Evolutionary conservation across 129 eudicot species (phyloP).

Genomic region (Flaveria brownii): DNA sequence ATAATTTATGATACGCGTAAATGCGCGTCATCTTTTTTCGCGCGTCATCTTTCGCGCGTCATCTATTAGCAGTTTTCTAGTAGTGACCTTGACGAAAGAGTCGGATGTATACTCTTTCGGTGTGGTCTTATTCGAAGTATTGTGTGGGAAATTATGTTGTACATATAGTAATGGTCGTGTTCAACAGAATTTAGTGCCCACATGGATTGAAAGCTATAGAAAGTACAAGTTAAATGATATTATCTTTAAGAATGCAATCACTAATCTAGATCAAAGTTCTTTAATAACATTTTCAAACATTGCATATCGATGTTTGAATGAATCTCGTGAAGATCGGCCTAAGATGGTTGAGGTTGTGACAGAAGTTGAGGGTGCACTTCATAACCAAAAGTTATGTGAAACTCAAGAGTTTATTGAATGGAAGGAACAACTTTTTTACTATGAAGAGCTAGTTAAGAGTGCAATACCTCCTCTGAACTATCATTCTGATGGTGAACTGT

Average conservation of each 20-base stretch:
- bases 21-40: no score
- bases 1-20: no score
- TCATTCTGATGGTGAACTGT: background rate
- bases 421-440: background rate
- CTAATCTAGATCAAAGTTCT: background rate
- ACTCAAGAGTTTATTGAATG: background rate
- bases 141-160: background rate
- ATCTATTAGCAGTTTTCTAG: no score
- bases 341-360: constrained; percentile 11
- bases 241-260: background rate
- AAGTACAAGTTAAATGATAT: background rate
- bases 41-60: no score
- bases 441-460: background rate
- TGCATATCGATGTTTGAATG: constrained; percentile 15
- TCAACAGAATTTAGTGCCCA: background rate
- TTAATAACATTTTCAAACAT: constrained; percentile 19
- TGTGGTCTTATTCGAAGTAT: background rate
- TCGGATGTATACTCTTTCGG: constrained; percentile 3
- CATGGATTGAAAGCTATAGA: constrained; percentile 17
- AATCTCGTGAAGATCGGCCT: constrained; percentile 22
- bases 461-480: constrained; percentile 9
- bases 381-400: background rate
- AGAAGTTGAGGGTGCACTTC: constrained; percentile 19
- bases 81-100: background rate
- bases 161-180: background rate